Evolutionary conservation across 2,329 filamentous ascomycete genomes (phyloP).

Genomic region (Lachnellula suecica): DNA sequence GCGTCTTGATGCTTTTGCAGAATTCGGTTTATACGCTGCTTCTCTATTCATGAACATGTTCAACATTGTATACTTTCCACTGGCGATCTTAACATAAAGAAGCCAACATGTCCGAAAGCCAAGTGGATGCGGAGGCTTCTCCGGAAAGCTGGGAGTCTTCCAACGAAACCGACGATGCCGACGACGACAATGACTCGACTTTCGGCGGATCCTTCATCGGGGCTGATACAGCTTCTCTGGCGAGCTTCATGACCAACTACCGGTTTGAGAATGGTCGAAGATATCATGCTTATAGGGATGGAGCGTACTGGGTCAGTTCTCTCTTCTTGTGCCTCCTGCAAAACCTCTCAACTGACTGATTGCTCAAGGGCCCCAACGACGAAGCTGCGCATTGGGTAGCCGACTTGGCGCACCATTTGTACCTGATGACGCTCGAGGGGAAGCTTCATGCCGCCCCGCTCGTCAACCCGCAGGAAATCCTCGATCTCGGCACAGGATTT

Average conservation of each 20-base stretch:
- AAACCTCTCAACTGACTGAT: neutral
- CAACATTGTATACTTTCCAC: no score
- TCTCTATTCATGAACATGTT: no score
- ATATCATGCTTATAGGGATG: conserved; percentile 40
- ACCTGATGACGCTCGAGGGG: conserved; percentile 26
- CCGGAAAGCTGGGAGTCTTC: neutral
- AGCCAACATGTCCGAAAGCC: neutral
- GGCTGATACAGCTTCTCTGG: conserved; percentile 20
- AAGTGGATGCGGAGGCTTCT: no score
- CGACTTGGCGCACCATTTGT: conserved; percentile 42
- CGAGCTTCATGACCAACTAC: conserved; percentile 22
- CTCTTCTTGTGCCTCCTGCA: no score
- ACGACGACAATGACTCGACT: conserved; percentile 15
- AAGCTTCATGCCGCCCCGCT: neutral
- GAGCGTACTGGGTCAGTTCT: conserved; percentile 32
- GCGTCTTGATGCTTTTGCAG: no score
- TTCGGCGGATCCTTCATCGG: conserved; percentile 20
- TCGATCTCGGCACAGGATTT: conserved; percentile 42
- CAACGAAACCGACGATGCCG: neutral
- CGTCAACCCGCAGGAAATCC: conserved; percentile 29
- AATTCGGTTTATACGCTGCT: no score
- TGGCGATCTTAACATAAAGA: no score
- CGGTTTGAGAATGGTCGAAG: conserved; percentile 44
- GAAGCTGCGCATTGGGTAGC: conserved; percentile 41
- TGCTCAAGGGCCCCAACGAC: conserved; percentile 39